Conservation (phyloP, 371 early-diverging fungal genomes). For the Vittaforma corneae region DNA sequence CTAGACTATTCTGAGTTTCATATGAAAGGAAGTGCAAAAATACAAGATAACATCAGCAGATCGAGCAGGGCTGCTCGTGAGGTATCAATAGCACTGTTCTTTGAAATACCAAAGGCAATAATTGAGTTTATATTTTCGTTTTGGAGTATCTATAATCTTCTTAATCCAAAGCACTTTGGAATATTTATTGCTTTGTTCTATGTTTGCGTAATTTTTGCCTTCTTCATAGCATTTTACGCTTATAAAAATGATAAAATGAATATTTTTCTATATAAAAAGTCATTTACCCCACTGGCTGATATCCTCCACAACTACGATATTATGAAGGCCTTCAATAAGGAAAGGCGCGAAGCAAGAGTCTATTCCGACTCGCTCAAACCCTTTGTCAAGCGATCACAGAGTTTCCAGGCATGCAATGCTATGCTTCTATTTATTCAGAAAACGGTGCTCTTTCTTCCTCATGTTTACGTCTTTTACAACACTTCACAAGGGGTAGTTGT, state of each 20-base stretch:
- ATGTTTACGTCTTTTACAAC: neutral
- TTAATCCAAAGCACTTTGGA: neutral
- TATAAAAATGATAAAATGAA: neutral
- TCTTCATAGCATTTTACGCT: neutral
- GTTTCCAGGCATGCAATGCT: neutral
- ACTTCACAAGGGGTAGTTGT: neutral
- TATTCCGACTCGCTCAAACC: neutral
- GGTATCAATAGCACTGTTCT: neutral
- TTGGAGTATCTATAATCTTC: neutral
- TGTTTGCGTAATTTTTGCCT: neutral
- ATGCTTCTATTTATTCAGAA: neutral
- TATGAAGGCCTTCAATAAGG: slow-evolving; percentile 5
- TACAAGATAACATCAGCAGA: slow-evolving; percentile 4
- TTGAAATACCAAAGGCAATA: slow-evolving; percentile 6
- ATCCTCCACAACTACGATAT: slow-evolving; percentile 12
- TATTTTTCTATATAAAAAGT: neutral
- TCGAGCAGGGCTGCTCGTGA: neutral
- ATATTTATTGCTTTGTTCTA: neutral
- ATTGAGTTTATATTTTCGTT: neutral
- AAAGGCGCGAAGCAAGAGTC: neutral
- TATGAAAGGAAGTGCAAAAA: slow-evolving; percentile 6
- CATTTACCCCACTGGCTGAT: neutral
- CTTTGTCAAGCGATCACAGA: neutral
- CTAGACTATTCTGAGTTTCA: slow-evolving; percentile 4
- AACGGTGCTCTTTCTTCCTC: slow-evolving; percentile 9